Evolutionary conservation across 2,329 filamentous ascomycete genomes (phyloP).

Genomic region (Colletotrichum viniferum): DNA sequence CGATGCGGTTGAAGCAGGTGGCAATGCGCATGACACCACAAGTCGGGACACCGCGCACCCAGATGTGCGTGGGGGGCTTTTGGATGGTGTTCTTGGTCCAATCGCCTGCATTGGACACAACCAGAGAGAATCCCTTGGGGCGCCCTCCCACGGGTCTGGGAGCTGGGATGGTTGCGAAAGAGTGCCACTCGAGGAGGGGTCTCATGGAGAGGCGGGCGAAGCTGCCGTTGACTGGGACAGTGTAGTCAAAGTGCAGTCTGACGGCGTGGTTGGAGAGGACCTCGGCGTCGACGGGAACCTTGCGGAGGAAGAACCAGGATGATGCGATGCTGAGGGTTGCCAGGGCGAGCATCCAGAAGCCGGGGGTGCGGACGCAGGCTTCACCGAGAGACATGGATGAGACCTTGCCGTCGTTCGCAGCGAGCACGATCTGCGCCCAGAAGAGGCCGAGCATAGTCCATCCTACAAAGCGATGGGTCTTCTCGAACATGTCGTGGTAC

Average conservation of each 20-base stretch:
- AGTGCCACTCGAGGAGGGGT: slow-evolving; percentile 75
- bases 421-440: slow-evolving; percentile 62
- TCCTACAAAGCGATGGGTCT: slow-evolving; percentile 45
- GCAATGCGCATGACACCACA: slow-evolving; percentile 72
- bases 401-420: slow-evolving; percentile 52
- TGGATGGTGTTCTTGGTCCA: slow-evolving; percentile 72
- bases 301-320: slow-evolving; percentile 76
- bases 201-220: slow-evolving; percentile 61
- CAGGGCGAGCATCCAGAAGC: slow-evolving; percentile 70
- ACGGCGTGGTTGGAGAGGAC: slow-evolving; percentile 75
- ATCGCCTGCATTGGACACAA: slow-evolving; percentile 78
- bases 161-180: slow-evolving; percentile 75
- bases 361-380: slow-evolving; percentile 42
- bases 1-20: slow-evolving; percentile 66
- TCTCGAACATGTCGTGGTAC: slow-evolving; percentile 45
- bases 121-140: slow-evolving; percentile 63
- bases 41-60: slow-evolving; percentile 70
- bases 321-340: slow-evolving; percentile 70
- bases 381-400: slow-evolving; percentile 37
- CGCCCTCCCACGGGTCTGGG: slow-evolving; percentile 28
- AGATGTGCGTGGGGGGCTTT: slow-evolving; percentile 64
- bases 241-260: slow-evolving; percentile 71
- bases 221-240: slow-evolving; percentile 51
- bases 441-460: slow-evolving; percentile 65
- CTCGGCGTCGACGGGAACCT: slow-evolving; percentile 68